Percentiles rank a stretch among this genome's conserved stretches.
phyloP scores from a whole-genome alignment of 1,284 basidiomycete species.

The Austroboletus novae-zelandiae region DNA sequence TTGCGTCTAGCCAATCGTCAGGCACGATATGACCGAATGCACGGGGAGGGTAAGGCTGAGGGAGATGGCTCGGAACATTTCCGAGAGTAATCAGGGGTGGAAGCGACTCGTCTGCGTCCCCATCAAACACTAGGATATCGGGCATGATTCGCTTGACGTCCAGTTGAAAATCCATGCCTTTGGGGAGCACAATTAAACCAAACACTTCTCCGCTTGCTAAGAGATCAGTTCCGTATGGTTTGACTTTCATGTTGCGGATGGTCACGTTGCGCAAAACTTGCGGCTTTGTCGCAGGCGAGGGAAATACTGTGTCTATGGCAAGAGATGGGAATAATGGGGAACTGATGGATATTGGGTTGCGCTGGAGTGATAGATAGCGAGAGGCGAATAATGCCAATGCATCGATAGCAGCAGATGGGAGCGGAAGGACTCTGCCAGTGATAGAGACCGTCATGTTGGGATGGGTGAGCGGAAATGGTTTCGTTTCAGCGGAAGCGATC shows the following conservation, averaged over 20 bases:
- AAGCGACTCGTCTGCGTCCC: conserved; percentile 46
- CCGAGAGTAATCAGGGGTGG: conserved; percentile 3
- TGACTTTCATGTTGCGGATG: conserved; percentile 71
- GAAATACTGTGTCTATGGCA: conserved; percentile 53
- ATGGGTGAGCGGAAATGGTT: conserved; percentile 57
- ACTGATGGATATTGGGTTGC: conserved; percentile 57
- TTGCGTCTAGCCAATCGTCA: conserved; percentile 61
- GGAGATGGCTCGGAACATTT: conserved; percentile 42
- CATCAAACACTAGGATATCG: conserved; percentile 74
- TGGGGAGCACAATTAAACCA: conserved; percentile 62
- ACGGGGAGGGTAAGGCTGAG: conserved; percentile 49
- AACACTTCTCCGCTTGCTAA: conserved; percentile 65
- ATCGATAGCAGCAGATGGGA: conserved; percentile 43
- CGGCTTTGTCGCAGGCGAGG: conserved; percentile 59
- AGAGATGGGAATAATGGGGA: conserved; percentile 51
- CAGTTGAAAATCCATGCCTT: conserved; percentile 59
- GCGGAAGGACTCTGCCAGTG: conserved; percentile 57
- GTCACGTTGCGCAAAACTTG: conserved; percentile 65
- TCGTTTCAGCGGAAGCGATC: conserved; percentile 52
- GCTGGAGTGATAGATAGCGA: conserved; percentile 55
- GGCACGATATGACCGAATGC: conserved; percentile 75
- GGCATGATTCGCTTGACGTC: conserved; percentile 64
- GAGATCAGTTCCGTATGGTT: conserved; percentile 48
- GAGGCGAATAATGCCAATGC: conserved; percentile 59
- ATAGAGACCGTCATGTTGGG: conserved; percentile 65